Percentiles rank a stretch among this genome's conserved stretches.
Conservation (phyloP, 495 filamentous ascomycete species). For the Aspergillus cristatus region DNA sequence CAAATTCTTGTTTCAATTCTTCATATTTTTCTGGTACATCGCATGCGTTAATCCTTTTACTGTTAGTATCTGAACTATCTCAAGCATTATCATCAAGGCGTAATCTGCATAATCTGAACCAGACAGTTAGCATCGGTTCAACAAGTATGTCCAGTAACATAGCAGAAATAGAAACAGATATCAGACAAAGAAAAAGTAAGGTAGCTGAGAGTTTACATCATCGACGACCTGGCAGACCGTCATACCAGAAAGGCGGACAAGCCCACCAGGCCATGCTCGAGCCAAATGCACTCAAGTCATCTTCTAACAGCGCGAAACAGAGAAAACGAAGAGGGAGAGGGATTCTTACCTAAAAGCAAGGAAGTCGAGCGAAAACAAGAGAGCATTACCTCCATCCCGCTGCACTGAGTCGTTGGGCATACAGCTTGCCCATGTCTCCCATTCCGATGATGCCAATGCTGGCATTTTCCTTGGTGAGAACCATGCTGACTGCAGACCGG, state of each 20-base stretch:
- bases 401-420: slow-evolving; percentile 72
- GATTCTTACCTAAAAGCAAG: slow-evolving; percentile 24
- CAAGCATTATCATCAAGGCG: not conserved
- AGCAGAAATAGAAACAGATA: not conserved
- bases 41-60: slow-evolving; percentile 81
- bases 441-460: slow-evolving; percentile 92
- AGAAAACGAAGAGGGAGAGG: slow-evolving; percentile 10
- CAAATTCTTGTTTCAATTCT: slow-evolving; percentile 65
- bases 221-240: slow-evolving; percentile 47
- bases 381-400: slow-evolving; percentile 87
- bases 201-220: slow-evolving; percentile 99
- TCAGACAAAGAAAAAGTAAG: slow-evolving; percentile 50
- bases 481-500: slow-evolving; percentile 18
- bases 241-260: slow-evolving; percentile 45
- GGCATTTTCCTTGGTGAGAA: slow-evolving; percentile 50
- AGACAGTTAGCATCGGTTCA: slow-evolving; percentile 2
- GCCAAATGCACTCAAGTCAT: slow-evolving; percentile 99
- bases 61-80: slow-evolving; percentile 20
- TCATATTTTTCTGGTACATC: slow-evolving; percentile 81
- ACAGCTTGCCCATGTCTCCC: slow-evolving; percentile 99
- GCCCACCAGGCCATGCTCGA: slow-evolving; percentile 68
- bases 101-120: not conserved
- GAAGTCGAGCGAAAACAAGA: slow-evolving; percentile 8
- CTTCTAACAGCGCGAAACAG: slow-evolving; percentile 41
- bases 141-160: not conserved